Evolutionary conservation across 805 yeast genomes (phyloP).

Genomic region (Saccharomycopsis babjevae): DNA sequence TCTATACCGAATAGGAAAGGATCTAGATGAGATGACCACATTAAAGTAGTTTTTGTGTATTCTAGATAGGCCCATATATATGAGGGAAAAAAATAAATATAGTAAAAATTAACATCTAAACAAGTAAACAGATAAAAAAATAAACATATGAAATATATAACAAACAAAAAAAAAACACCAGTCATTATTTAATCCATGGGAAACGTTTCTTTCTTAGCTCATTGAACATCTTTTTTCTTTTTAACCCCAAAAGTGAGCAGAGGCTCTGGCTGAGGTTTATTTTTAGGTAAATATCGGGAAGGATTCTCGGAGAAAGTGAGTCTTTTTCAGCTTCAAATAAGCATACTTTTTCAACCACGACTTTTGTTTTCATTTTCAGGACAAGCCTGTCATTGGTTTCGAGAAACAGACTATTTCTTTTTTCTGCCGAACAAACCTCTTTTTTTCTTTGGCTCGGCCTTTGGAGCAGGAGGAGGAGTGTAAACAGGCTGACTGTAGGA

Average conservation of each 20-base stretch:
- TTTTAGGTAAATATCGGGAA: too few species aligned
- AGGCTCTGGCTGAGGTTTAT: too few species aligned
- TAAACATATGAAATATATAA: not conserved
- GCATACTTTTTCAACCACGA: too few species aligned
- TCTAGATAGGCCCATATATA: too few species aligned
- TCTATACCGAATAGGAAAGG: too few species aligned
- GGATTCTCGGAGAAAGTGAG: too few species aligned
- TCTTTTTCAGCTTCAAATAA: too few species aligned
- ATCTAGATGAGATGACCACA: too few species aligned
- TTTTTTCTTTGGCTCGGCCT: slow-evolving; percentile 54
- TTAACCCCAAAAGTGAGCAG: too few species aligned
- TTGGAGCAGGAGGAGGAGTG: slow-evolving; percentile 36
- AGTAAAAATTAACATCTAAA: not conserved
- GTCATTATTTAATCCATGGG: not conserved
- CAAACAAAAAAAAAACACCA: not conserved
- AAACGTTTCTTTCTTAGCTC: not conserved
- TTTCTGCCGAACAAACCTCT: slow-evolving; percentile 71
- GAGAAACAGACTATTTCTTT: slow-evolving; percentile 29
- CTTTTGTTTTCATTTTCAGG: too few species aligned
- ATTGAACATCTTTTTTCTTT: not conserved
- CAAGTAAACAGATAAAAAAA: not conserved
- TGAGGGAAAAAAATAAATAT: not conserved
- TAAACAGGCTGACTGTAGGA: slow-evolving; percentile 38
- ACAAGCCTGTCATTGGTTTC: too few species aligned
- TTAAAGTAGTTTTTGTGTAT: too few species aligned